These are phyloP conservation scores for Crithidia expoeki DNA, from an alignment of 208 protist genomes.

Conservation along the genomic window DNA sequence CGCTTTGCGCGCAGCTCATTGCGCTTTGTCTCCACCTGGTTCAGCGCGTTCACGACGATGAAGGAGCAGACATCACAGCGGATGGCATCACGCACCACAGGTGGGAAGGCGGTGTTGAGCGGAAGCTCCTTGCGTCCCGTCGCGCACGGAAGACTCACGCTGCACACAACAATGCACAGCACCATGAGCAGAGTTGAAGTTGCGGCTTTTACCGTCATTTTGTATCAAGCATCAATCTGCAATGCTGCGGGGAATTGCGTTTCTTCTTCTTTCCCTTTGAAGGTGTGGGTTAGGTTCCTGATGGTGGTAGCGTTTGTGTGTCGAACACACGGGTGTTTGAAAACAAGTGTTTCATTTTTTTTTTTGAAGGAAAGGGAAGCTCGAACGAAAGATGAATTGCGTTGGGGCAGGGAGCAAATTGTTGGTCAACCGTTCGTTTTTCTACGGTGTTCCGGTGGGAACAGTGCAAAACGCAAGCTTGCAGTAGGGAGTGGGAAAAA, in stretches of 20 bases:
- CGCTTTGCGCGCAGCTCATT: slow-evolving; percentile 30
- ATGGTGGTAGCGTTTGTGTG: too few relatives aligned
- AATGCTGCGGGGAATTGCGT: too few relatives aligned
- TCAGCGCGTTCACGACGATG: slow-evolving; percentile 46
- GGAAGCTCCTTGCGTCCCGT: slow-evolving; percentile 52
- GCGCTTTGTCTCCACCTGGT: slow-evolving; percentile 34
- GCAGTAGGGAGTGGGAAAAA: background rate
- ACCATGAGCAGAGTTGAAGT: slow-evolving; percentile 2
- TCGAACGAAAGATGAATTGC: too few relatives aligned
- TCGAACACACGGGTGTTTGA: too few relatives aligned
- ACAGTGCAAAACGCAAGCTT: too few relatives aligned
- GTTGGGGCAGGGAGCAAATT: too few relatives aligned
- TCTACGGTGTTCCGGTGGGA: too few relatives aligned
- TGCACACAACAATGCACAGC: slow-evolving; percentile 7
- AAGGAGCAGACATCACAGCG: slow-evolving; percentile 66
- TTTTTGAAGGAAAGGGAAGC: too few relatives aligned
- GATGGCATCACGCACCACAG: slow-evolving; percentile 52
- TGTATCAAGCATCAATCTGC: background rate
- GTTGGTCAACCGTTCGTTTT: too few relatives aligned
- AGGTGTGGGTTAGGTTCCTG: too few relatives aligned
- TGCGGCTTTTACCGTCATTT: background rate
- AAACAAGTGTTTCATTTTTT: too few relatives aligned
- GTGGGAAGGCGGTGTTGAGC: slow-evolving; percentile 45
- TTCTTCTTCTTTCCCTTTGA: too few relatives aligned
- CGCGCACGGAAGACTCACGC: background rate